Percentiles rank a stretch among this genome's conserved stretches.
phyloP scores from a whole-genome alignment of 768 basidiomycete species.

The Tylopilus felleus region DNA sequence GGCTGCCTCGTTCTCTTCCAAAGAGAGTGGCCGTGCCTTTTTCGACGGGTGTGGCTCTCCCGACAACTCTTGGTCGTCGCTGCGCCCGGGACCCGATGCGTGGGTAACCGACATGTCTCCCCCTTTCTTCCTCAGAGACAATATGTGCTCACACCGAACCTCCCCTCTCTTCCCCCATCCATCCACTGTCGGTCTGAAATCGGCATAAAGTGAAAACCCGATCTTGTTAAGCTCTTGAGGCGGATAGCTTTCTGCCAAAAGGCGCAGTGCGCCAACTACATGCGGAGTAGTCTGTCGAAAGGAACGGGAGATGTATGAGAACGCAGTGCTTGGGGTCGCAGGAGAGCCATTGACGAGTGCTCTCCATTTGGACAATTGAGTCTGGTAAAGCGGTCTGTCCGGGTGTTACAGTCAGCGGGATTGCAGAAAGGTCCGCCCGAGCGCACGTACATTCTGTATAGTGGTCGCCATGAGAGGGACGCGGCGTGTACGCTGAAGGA shows the following conservation, averaged over 20 bases:
- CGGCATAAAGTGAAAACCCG: constrained; percentile 79
- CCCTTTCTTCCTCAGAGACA: constrained; percentile 49
- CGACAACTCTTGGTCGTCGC: constrained; percentile 1
- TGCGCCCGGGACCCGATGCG: background rate
- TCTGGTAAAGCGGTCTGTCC: constrained; percentile 74
- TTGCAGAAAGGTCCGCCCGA: background rate
- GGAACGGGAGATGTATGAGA: constrained; percentile 76
- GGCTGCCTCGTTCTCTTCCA: constrained; percentile 53
- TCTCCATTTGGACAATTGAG: constrained; percentile 70
- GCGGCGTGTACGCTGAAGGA: background rate
- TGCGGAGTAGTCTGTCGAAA: constrained; percentile 77
- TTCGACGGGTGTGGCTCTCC: constrained; percentile 36
- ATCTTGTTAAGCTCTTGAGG: constrained; percentile 56
- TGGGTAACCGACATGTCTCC: constrained; percentile 14
- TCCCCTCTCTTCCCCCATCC: constrained; percentile 86
- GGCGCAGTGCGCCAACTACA: constrained; percentile 71
- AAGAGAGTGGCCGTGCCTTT: constrained; percentile 36
- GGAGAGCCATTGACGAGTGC: constrained; percentile 73
- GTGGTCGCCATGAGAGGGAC: background rate
- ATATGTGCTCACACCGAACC: constrained; percentile 64
- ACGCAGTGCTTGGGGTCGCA: constrained; percentile 69
- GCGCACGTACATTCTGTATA: constrained; percentile 39
- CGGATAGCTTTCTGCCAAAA: constrained; percentile 60
- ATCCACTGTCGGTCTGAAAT: constrained; percentile 78
- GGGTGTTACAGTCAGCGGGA: constrained; percentile 5